Evolutionary conservation across 2,329 filamentous ascomycete genomes (phyloP).

Genomic region (Diaporthe sp.): DNA sequence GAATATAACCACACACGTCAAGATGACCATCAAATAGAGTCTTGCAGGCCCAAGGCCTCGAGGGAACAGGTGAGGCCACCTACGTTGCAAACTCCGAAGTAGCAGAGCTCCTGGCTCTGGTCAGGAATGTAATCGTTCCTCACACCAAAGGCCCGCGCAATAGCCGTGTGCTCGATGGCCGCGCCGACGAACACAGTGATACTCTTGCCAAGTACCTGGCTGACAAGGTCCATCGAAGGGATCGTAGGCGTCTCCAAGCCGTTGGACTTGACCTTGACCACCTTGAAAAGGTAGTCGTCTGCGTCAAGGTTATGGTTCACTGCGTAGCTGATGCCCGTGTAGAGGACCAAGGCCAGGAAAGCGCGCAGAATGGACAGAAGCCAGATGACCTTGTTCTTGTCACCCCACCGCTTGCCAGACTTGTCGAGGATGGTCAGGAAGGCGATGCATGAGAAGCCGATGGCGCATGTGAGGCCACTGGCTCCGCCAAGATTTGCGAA

Average conservation of each 20-base stretch:
- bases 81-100: constrained; percentile 70
- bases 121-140: constrained; percentile 75
- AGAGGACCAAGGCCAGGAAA: constrained; percentile 72
- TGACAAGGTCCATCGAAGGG: constrained; percentile 62
- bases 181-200: constrained; percentile 74
- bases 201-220: constrained; percentile 66
- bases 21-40: too few relatives aligned
- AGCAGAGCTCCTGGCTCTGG: constrained; percentile 75
- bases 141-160: constrained; percentile 74
- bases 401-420: constrained; percentile 71
- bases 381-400: constrained; percentile 70
- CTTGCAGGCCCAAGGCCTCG: background rate
- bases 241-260: constrained; percentile 66
- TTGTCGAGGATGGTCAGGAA: constrained; percentile 70
- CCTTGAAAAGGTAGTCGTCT: constrained; percentile 66
- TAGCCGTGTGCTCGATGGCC: constrained; percentile 74
- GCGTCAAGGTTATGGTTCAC: constrained; percentile 66
- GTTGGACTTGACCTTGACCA: constrained; percentile 69
- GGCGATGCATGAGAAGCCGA: constrained; percentile 71
- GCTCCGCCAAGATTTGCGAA: constrained; percentile 69
- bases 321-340: constrained; percentile 73
- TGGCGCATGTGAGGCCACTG: constrained; percentile 70
- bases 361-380: constrained; percentile 72
- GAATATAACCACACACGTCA: background rate
- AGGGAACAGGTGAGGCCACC: background rate